phyloP scores from a whole-genome alignment of 768 basidiomycete genomes.

The Phlebiopsis flavidoalba region DNA sequence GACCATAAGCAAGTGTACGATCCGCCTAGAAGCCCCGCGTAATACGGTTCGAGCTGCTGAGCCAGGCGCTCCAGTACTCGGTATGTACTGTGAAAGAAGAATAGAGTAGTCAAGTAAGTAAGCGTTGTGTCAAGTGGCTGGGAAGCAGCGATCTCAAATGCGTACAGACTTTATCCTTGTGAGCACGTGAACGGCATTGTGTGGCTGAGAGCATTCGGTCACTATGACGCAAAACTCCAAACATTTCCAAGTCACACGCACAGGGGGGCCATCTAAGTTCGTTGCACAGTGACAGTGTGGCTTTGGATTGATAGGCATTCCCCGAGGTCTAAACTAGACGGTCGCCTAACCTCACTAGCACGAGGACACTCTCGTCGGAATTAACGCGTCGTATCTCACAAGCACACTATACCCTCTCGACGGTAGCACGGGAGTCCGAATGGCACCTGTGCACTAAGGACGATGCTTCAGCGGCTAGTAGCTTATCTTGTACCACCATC shows the following conservation, averaged over 20 bases:
- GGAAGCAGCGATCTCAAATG: not conserved
- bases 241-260: not conserved
- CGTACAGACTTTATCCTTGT: not conserved
- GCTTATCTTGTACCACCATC: too few relatives aligned
- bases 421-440: too few relatives aligned
- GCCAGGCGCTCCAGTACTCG: not conserved
- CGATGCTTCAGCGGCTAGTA: too few relatives aligned
- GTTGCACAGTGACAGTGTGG: not conserved
- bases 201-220: not conserved
- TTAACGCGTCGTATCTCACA: too few relatives aligned
- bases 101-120: not conserved
- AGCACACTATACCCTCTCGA: too few relatives aligned
- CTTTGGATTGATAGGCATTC: not conserved
- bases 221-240: not conserved
- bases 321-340: too few relatives aligned
- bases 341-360: too few relatives aligned
- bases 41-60: not conserved
- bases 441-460: too few relatives aligned
- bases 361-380: too few relatives aligned
- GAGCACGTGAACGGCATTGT: not conserved
- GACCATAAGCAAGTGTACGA: not conserved
- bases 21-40: constrained; percentile 1
- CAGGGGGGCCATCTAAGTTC: not conserved
- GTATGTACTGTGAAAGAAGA: not conserved
- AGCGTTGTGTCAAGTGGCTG: constrained; percentile 3